phyloP scores from a whole-genome alignment of 2,329 filamentous ascomycete species.

The Colletotrichum truncatum region DNA sequence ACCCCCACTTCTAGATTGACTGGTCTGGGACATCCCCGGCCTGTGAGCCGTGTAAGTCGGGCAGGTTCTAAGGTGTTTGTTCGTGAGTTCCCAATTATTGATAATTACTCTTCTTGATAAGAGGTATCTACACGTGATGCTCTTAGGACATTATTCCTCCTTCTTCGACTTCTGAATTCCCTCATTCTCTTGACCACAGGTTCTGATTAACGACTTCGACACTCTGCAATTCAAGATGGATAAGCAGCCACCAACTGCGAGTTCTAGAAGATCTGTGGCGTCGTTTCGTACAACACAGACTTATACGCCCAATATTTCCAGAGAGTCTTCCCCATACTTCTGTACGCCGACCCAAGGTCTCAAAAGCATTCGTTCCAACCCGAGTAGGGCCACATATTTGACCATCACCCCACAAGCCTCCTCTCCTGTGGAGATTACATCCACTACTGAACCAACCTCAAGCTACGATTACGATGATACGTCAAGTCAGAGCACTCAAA shows the following conservation, averaged over 20 bases:
- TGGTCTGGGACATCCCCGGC: constrained; percentile 17
- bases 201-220: too few relatives aligned
- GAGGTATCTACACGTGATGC: too few relatives aligned
- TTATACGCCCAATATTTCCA: not conserved
- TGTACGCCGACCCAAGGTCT: not conserved
- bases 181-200: too few relatives aligned
- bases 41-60: constrained; percentile 19
- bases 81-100: not conserved
- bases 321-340: not conserved
- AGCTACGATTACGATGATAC: not conserved
- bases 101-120: not conserved
- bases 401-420: not conserved
- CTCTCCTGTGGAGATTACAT: not conserved
- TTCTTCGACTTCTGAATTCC: too few relatives aligned
- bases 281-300: not conserved
- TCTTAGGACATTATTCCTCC: too few relatives aligned
- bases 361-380: not conserved
- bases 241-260: not conserved
- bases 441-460: not conserved
- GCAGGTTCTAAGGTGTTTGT: not conserved
- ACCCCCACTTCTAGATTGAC: not conserved
- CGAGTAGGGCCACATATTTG: not conserved
- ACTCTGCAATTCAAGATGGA: too few relatives aligned
- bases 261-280: not conserved
- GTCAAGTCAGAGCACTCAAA: not conserved